Conservation (phyloP, 495 filamentous ascomycete species). For the Penicillium soppii region DNA sequence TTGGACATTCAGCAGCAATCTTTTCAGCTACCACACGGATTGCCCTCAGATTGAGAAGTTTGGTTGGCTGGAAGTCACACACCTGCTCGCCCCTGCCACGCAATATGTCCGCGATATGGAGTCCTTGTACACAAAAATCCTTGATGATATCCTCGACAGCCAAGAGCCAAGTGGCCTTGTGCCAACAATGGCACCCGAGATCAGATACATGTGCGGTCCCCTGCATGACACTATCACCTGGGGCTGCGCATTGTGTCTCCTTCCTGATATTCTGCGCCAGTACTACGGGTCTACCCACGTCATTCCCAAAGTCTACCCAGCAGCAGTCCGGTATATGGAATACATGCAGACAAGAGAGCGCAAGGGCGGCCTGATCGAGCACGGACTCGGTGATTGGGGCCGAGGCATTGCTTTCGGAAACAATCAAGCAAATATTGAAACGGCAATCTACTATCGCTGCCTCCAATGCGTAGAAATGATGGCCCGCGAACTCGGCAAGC, state of each 20-base stretch:
- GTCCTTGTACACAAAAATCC: slow-evolving; percentile 26
- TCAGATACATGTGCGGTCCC: slow-evolving; percentile 33
- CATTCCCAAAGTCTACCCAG: slow-evolving; percentile 19
- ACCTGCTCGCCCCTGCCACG: slow-evolving; percentile 27
- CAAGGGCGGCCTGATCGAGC: slow-evolving; percentile 26
- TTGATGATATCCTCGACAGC: slow-evolving; percentile 29
- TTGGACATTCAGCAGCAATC: slow-evolving; percentile 28
- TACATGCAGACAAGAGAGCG: slow-evolving; percentile 29
- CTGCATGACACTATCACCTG: slow-evolving; percentile 33
- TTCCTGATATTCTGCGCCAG: slow-evolving; percentile 23
- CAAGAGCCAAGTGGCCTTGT: slow-evolving; percentile 28
- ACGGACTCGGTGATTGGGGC: slow-evolving; percentile 31
- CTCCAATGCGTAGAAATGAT: slow-evolving; percentile 27
- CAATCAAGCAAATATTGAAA: slow-evolving; percentile 32
- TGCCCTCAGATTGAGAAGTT: slow-evolving; percentile 35
- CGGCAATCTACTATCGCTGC: slow-evolving; percentile 30
- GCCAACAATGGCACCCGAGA: slow-evolving; percentile 31
- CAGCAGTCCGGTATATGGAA: slow-evolving; percentile 29
- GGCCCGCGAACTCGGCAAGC: slow-evolving; percentile 22
- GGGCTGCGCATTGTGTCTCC: slow-evolving; percentile 27
- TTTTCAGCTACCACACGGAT: slow-evolving; percentile 34
- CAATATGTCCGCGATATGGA: slow-evolving; percentile 34
- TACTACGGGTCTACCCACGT: slow-evolving; percentile 29
- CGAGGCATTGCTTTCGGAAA: slow-evolving; percentile 31
- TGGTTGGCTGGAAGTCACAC: slow-evolving; percentile 31